Evolutionary conservation across 1,284 basidiomycete species (phyloP).

Genomic region (Ceratobasidium sp.): DNA sequence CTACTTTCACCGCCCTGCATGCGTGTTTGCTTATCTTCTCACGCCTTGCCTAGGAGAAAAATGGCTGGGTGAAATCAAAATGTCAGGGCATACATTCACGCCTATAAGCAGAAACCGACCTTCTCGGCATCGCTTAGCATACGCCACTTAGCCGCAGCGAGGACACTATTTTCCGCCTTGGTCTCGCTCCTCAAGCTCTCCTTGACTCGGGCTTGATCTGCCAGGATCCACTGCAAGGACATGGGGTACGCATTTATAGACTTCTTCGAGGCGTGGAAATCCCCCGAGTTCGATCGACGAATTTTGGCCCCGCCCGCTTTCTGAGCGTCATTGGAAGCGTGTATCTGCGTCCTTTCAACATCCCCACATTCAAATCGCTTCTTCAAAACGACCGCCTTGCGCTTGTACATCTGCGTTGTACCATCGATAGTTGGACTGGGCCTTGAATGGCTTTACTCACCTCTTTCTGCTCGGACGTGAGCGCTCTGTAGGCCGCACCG

Average conservation of each 20-base stretch:
- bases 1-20: too few relatives aligned
- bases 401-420: slow-evolving; percentile 76
- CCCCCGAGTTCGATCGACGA: slow-evolving; percentile 60
- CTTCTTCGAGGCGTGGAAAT: too few relatives aligned
- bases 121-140: slow-evolving; percentile 91
- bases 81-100: slow-evolving; percentile 46
- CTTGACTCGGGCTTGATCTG: slow-evolving; percentile 64
- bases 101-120: slow-evolving; percentile 64
- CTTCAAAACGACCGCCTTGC: slow-evolving; percentile 65
- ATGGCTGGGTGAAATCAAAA: slow-evolving; percentile 69
- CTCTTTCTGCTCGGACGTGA: slow-evolving; percentile 86
- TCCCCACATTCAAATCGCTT: too few relatives aligned
- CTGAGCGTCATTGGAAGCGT: slow-evolving; percentile 66
- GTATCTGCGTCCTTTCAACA: too few relatives aligned
- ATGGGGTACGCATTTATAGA: too few relatives aligned
- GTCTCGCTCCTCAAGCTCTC: slow-evolving; percentile 93
- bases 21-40: slow-evolving; percentile 68
- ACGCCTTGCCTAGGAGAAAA: slow-evolving; percentile 89
- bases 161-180: slow-evolving; percentile 93
- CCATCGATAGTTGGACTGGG: slow-evolving; percentile 6
- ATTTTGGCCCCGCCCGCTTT: slow-evolving; percentile 75
- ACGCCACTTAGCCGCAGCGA: slow-evolving; percentile 93
- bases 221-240: too few relatives aligned
- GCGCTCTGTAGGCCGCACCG: slow-evolving; percentile 86
- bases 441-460: slow-evolving; percentile 59